These are phyloP conservation scores for Phytophthora sp. DNA, from an alignment of 352 stramenopile genomes.

Conservation along the genomic window DNA sequence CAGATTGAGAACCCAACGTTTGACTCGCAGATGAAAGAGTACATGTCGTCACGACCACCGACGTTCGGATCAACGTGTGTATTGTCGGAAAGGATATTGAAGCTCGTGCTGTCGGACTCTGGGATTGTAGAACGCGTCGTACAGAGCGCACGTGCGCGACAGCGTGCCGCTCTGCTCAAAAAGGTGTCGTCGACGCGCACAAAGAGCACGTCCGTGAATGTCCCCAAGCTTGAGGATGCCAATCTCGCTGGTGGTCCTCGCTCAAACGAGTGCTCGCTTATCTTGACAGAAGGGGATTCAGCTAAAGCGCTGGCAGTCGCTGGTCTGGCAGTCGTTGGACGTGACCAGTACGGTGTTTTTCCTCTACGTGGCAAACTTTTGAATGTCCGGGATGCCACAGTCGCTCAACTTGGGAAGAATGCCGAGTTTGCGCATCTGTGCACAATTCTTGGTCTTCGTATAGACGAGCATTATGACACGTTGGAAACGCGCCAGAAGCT, in stretches of 20 bases:
- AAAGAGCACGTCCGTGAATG: slow-evolving; percentile 81
- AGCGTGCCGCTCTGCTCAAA: slow-evolving; percentile 93
- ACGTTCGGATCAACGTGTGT: slow-evolving; percentile 91
- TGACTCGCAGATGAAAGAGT: slow-evolving; percentile 99
- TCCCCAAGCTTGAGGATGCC: slow-evolving; percentile 99
- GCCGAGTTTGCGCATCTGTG: slow-evolving; percentile 96
- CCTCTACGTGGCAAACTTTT: slow-evolving; percentile 97
- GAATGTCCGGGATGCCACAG: slow-evolving; percentile 89
- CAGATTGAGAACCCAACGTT: slow-evolving; percentile 99
- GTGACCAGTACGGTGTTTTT: slow-evolving; percentile 99
- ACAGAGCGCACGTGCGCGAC: slow-evolving; percentile 93
- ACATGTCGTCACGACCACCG: slow-evolving; percentile 92
- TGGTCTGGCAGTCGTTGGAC: slow-evolving; percentile 97
- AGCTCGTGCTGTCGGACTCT: slow-evolving; percentile 94
- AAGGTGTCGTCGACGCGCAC: slow-evolving; percentile 82
- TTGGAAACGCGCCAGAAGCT: slow-evolving; percentile 91
- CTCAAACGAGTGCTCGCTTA: slow-evolving; percentile 95
- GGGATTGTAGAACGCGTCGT: slow-evolving; percentile 96
- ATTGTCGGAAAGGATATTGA: slow-evolving; percentile 95
- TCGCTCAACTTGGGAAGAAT: slow-evolving; percentile 92
- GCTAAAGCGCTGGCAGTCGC: slow-evolving; percentile 99
- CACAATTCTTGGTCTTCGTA: slow-evolving; percentile 98
- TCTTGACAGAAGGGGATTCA: slow-evolving; percentile 99
- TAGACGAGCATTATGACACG: slow-evolving; percentile 94
- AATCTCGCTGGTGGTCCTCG: slow-evolving; percentile 95